Evolutionary conservation across 2,329 filamentous ascomycete genomes (phyloP), one percentile per base, ranked within the genome.

Genomic region (Xylariaceae sp.): DNA sequence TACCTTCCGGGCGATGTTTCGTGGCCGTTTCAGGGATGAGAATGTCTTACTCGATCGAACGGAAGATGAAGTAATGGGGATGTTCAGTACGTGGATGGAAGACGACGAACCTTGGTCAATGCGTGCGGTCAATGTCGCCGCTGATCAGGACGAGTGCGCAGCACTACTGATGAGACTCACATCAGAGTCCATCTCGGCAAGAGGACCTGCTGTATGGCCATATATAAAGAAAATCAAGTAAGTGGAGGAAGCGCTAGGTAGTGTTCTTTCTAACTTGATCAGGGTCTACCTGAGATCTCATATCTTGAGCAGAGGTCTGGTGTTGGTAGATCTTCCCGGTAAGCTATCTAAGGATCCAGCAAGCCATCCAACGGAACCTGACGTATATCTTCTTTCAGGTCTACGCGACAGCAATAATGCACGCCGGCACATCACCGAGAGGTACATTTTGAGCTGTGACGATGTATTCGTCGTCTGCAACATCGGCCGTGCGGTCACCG

Each of bases 271-370:
- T 62, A 11, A 60, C 39, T 18, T 16, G 9, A 16, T n/a, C 29
- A 73, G 69, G 37, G 68, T 76, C 0, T 68, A 57, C 31, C 46
- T 66, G 9, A 66, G 68, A 12, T 44, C 72, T 0, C 55, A 71
- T 44, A 71, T 75, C 15, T 50, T 76, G 8, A 71, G 68, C 42
- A 69, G 65, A 39, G 72, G 72, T 0, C 59, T 75, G 1, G 52
- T 74, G 3, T 60, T 76, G 6, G 71, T 71, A 0, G 72, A 76
- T 43, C 62, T 76, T 15, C 71, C 72, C 19, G 70, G 69, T 71
- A 59, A 17, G 52, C 46, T 15, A 36, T 12, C 24, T 35, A 28
- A 11, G 9, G 32, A 11, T 3, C 24, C 11, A 4, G 15, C 15
- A 29, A 17, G 31, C 18, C 12, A 31, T 18, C 18, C 15, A n/a